phyloP scores from a whole-genome alignment of 1,284 basidiomycete genomes.

The Malassezia equina region DNA sequence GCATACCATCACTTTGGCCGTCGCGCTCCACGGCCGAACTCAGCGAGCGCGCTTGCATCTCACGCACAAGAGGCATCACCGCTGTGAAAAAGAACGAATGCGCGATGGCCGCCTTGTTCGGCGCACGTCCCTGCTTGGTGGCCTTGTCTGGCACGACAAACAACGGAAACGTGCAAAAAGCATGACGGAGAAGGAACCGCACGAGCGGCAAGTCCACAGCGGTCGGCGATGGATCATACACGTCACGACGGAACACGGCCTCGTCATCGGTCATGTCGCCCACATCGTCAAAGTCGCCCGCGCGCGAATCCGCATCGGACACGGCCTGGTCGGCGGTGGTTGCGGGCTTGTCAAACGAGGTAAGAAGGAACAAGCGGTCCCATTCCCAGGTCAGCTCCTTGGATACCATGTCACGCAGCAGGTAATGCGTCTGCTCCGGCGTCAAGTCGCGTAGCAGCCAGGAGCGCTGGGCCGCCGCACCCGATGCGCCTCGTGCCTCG shows the following conservation, averaged over 20 bases:
- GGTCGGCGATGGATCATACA: constrained; percentile 21
- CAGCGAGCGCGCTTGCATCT: constrained; percentile 33
- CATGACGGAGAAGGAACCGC: constrained; percentile 39
- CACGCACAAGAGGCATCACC: constrained; percentile 33
- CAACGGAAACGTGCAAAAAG: constrained; percentile 38
- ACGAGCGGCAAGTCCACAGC: constrained; percentile 29
- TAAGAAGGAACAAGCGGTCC: constrained; percentile 34
- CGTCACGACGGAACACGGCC: constrained; percentile 36
- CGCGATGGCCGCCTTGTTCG: constrained; percentile 32
- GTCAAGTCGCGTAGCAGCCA: constrained; percentile 32
- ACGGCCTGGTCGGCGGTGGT: constrained; percentile 14
- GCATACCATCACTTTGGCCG: constrained; percentile 38
- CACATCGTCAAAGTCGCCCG: constrained; percentile 30
- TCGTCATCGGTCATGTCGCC: constrained; percentile 29
- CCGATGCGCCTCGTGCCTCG: neutral
- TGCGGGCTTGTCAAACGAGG: constrained; percentile 28
- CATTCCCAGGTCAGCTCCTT: constrained; percentile 39
- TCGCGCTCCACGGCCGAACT: constrained; percentile 35
- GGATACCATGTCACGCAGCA: constrained; percentile 30
- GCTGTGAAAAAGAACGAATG: constrained; percentile 30
- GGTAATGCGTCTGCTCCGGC: constrained; percentile 36
- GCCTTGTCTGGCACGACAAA: constrained; percentile 34
- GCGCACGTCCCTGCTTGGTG: constrained; percentile 19
- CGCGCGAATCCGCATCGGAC: constrained; percentile 29
- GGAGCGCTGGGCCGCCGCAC: neutral